Base-by-base conservation (phyloP, 2,329 filamentous ascomycete species). In the Aaosphaeria arxii region DNA sequence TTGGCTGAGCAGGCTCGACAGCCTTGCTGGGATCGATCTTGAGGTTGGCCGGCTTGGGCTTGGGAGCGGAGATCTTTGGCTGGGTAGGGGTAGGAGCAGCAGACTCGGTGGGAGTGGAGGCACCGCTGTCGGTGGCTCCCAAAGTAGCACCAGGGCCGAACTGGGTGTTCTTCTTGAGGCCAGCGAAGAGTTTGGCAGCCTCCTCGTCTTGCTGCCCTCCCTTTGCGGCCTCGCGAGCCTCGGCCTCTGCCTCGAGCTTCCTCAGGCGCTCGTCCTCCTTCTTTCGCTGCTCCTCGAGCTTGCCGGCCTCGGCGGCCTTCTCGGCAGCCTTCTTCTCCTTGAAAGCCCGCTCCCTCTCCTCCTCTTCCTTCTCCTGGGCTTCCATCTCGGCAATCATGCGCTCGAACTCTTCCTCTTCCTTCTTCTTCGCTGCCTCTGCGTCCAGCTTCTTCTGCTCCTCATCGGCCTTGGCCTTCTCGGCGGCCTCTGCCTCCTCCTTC, bases 1-100 rank as follows among this genome's bases (percentile, higher is more conserved):
- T 97, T 11, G 92, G 92, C 72, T 96, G 91, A 45, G 90, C 85
- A 45, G 92, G 88, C 75, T 99, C 92, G 28, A 96, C 83, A 35
- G 87, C 78, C 74, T 91, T 95, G 59, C 85, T 90, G 54, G 88
- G 95, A 47, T 91, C 83, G 53, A 97, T 80, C 74, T 96, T 96
- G 56, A 99, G 85, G 40, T 89, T 87, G 50, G 87, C 85, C 43
- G 94, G 92, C 79, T 96, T 96, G 24, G 79, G 83, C 72, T 90
- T 91, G 60, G 84, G 78, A 31, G 74, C 75, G 40, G 80, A 71
- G 13, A 64, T 58, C 56, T 69, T 68, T 45, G 41, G 24, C 11
- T 30, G 41, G 9, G 53, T 49, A 49, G 69, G 54, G 40, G 62
- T 53, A 49, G 69, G 54, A 41, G 61, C 53, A 45, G 61, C 49